Percentiles rank a stretch among this genome's conserved stretches.
These are phyloP conservation scores for Pichia cephalocereana DNA, from an alignment of 805 yeast genomes.

Conservation along the genomic window DNA sequence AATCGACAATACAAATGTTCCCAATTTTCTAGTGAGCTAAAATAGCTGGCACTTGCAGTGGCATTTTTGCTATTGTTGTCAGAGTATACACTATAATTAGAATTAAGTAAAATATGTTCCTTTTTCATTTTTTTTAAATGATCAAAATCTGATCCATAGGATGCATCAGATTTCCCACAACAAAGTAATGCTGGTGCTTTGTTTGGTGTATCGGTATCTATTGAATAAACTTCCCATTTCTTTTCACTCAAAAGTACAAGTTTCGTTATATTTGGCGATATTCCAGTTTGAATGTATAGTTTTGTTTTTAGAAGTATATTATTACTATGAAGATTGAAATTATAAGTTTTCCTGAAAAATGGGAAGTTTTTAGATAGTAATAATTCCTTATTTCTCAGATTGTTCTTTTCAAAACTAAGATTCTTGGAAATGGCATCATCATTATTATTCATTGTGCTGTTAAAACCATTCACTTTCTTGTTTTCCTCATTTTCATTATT, in stretches of 20 bases:
- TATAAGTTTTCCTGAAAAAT: constrained; percentile 54
- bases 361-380: constrained; percentile 78
- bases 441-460: not conserved
- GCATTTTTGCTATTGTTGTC: constrained; percentile 1
- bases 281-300: constrained; percentile 45
- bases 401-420: not conserved
- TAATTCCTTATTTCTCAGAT: constrained; percentile 38
- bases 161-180: constrained; percentile 63
- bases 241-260: constrained; percentile 59
- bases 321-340: constrained; percentile 41
- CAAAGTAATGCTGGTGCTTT: constrained; percentile 48
- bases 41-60: constrained; percentile 18
- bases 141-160: constrained; percentile 47
- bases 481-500: not conserved
- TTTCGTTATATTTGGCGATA: constrained; percentile 54
- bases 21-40: constrained; percentile 39
- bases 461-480: too few species aligned
- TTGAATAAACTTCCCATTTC: constrained; percentile 66
- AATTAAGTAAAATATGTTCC: constrained; percentile 18
- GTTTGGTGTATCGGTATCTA: constrained; percentile 34
- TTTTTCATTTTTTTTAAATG: constrained; percentile 21
- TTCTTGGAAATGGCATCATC: not conserved
- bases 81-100: constrained; percentile 15
- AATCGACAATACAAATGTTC: constrained; percentile 52
- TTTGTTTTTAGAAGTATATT: constrained; percentile 39